Conservation (phyloP, 2,329 filamentous ascomycete genomes). For the Nigrograna mackinnonii region DNA sequence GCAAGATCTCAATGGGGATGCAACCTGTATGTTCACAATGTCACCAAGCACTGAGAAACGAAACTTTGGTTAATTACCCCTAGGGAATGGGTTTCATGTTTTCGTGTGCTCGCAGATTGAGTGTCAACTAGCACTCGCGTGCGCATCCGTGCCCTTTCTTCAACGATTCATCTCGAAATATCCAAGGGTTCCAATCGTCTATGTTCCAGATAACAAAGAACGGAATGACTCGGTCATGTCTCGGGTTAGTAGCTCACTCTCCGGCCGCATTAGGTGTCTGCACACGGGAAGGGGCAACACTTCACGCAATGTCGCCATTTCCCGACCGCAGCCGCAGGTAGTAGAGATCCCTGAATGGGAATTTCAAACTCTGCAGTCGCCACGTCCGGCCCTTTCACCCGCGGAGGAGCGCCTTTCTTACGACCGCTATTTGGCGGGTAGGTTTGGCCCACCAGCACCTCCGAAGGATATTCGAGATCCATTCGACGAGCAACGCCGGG, state of each 20-base stretch:
- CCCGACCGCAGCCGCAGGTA: slow-evolving; percentile 8
- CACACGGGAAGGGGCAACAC: slow-evolving; percentile 5
- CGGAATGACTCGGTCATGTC: slow-evolving; percentile 17
- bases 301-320: slow-evolving; percentile 12
- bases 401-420: slow-evolving; percentile 16
- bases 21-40: slow-evolving; percentile 19
- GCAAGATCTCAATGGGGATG: slow-evolving; percentile 16
- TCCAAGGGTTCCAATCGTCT: slow-evolving; percentile 8
- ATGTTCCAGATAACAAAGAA: slow-evolving; percentile 5
- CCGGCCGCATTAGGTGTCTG: slow-evolving; percentile 11
- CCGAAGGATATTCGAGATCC: slow-evolving; percentile 19
- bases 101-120: slow-evolving; percentile 27
- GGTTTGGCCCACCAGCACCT: slow-evolving; percentile 21
- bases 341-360: slow-evolving; percentile 21
- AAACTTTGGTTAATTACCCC: background rate
- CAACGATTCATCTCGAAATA: slow-evolving; percentile 16
- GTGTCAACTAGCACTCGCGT: slow-evolving; percentile 26
- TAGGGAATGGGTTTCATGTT: slow-evolving; percentile 28
- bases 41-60: too few relatives aligned
- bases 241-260: slow-evolving; percentile 16
- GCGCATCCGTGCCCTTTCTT: slow-evolving; percentile 25
- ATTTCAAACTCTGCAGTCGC: slow-evolving; percentile 13
- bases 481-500: slow-evolving; percentile 19
- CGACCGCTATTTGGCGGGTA: slow-evolving; percentile 18
- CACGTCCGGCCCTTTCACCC: slow-evolving; percentile 3